Evolutionary conservation across 2,329 filamentous ascomycete genomes (phyloP).

Genomic region (Colletotrichum tofieldiae): DNA sequence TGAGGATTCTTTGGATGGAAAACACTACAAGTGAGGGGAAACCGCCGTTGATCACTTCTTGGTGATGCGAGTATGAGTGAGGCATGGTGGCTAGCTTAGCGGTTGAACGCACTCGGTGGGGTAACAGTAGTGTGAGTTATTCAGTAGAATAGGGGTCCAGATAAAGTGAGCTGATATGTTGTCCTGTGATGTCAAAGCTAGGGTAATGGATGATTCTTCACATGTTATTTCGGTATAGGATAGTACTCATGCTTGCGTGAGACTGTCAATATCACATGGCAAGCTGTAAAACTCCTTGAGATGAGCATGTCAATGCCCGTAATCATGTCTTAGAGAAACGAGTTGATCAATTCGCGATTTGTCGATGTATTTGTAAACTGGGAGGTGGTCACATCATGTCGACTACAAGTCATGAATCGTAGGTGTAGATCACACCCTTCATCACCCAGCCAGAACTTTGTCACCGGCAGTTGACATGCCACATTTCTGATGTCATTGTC

Average conservation of each 20-base stretch:
- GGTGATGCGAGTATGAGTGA: slow-evolving; percentile 2
- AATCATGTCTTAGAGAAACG: background rate
- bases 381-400: background rate
- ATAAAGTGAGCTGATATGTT: slow-evolving; percentile 5
- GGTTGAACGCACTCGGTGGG: background rate
- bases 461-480: too few relatives aligned
- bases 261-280: background rate
- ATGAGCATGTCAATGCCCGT: background rate
- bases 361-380: too few relatives aligned
- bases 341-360: background rate
- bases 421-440: background rate
- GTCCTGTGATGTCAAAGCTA: slow-evolving; percentile 11
- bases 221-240: background rate
- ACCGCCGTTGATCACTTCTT: slow-evolving; percentile 11
- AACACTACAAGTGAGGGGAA: slow-evolving; percentile 2
- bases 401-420: background rate
- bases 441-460: background rate
- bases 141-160: slow-evolving; percentile 1
- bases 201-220: slow-evolving; percentile 6
- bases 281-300: background rate
- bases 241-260: background rate
- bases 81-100: background rate
- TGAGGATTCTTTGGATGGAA: background rate
- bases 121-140: background rate
- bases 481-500: background rate